Conservation (phyloP, 805 yeast species). For the Saccharomyces mikatae region DNA sequence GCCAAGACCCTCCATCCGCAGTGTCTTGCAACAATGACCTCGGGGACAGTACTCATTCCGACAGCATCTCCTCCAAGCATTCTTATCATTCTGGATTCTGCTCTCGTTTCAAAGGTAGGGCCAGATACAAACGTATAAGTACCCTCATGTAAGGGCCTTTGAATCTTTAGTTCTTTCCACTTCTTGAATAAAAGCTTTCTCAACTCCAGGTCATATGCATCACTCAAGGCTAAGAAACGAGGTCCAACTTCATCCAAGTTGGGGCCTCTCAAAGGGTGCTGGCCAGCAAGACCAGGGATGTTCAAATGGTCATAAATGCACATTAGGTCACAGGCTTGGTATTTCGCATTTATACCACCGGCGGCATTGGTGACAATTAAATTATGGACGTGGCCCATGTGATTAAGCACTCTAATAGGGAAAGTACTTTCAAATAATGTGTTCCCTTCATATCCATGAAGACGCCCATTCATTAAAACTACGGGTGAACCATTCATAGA, state of each 20-base stretch:
- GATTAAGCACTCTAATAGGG: constrained; percentile 70
- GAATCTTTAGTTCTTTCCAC: constrained; percentile 41
- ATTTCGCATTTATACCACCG: constrained; percentile 70
- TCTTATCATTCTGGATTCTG: constrained; percentile 74
- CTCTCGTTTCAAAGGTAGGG: constrained; percentile 88
- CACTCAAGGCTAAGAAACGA: constrained; percentile 79
- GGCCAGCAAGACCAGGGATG: constrained; percentile 84
- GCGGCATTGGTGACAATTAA: constrained; percentile 93
- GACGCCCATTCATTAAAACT: constrained; percentile 87
- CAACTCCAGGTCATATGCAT: constrained; percentile 74
- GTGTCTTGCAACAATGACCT: constrained; percentile 87
- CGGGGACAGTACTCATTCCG: constrained; percentile 98
- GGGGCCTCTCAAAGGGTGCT: constrained; percentile 81
- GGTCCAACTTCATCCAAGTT: constrained; percentile 76
- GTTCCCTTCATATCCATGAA: constrained; percentile 91
- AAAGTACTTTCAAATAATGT: constrained; percentile 73
- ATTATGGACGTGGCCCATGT: constrained; percentile 46
- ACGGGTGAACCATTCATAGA: constrained; percentile 66
- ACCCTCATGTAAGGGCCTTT: constrained; percentile 75
- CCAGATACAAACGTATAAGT: constrained; percentile 80
- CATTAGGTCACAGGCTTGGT: constrained; percentile 84
- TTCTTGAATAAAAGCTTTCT: constrained; percentile 52
- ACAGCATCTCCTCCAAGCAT: constrained; percentile 84
- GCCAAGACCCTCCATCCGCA: constrained; percentile 78
- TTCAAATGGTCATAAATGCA: constrained; percentile 82